Conservation (phyloP, 345 rosid species). For the Turnera subulata region DNA sequence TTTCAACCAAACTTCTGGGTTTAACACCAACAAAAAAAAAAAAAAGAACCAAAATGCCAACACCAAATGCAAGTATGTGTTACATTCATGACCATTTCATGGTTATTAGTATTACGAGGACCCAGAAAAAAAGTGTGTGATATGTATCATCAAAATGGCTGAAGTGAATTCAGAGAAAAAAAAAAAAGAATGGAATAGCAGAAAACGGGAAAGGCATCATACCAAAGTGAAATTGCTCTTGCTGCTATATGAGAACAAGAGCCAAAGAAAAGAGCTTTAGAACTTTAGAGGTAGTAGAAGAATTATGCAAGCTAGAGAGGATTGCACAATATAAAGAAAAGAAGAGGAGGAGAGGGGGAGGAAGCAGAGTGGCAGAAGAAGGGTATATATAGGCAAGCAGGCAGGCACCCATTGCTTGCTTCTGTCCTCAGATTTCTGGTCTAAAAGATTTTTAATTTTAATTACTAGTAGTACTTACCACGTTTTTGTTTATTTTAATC, state of each 20-base stretch:
- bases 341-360: conserved; percentile 32
- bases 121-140: background rate
- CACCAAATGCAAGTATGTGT: background rate
- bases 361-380: conserved; percentile 3
- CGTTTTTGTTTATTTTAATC: conserved; percentile 1
- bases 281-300: background rate
- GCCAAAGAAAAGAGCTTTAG: background rate
- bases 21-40: background rate
- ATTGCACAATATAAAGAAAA: background rate
- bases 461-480: background rate
- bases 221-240: conserved; percentile 22
- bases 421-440: background rate
- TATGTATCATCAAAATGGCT: background rate
- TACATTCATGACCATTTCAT: background rate
- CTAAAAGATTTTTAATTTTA: background rate
- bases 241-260: background rate
- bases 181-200: conserved; percentile 4
- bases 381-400: conserved; percentile 38
- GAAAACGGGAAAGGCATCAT: conserved; percentile 11
- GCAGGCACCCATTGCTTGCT: background rate
- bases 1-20: background rate
- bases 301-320: conserved; percentile 1
- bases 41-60: background rate
- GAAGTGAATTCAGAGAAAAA: background rate
- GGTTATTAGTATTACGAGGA: background rate